These are phyloP conservation scores for Saccharomycopsis sp. DNA, from an alignment of 805 yeast genomes.

Conservation along the genomic window DNA sequence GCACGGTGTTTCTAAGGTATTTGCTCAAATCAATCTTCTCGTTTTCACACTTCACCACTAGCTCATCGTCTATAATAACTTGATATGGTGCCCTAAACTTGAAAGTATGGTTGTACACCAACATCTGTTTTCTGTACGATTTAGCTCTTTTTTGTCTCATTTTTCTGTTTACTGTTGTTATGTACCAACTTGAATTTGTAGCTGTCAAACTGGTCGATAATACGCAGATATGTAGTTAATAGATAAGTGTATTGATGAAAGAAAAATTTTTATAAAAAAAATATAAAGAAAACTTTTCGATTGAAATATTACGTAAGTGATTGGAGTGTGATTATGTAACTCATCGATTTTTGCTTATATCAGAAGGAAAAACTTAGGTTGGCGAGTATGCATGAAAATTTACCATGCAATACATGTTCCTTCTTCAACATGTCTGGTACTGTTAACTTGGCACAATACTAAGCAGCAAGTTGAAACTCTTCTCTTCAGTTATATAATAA, in stretches of 20 bases:
- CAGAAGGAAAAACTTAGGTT: too few species aligned
- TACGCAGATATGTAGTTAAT: too few species aligned
- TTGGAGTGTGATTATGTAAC: not conserved
- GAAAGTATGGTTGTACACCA: conserved; percentile 76
- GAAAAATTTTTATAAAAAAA: not conserved
- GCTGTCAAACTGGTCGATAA: too few species aligned
- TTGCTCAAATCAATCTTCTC: conserved; percentile 74
- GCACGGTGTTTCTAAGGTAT: conserved; percentile 75
- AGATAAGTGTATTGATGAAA: not conserved
- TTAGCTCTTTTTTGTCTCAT: conserved; percentile 98
- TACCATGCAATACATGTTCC: too few species aligned
- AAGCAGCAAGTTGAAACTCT: too few species aligned
- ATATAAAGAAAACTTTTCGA: not conserved
- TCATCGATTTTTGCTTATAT: not conserved
- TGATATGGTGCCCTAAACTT: conserved; percentile 93
- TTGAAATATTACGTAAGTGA: not conserved
- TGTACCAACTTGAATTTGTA: too few species aligned
- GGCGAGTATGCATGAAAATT: not conserved
- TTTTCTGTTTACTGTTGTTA: conserved; percentile 12
- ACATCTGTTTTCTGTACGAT: conserved; percentile 87
- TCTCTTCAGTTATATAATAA: too few species aligned
- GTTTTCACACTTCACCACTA: conserved; percentile 57
- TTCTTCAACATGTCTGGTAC: too few species aligned
- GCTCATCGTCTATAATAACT: conserved; percentile 75
- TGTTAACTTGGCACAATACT: too few species aligned